Percentiles rank a stretch among this genome's conserved stretches.
phyloP scores from a whole-genome alignment of 768 basidiomycete genomes.

The Boletellus emodensis region DNA sequence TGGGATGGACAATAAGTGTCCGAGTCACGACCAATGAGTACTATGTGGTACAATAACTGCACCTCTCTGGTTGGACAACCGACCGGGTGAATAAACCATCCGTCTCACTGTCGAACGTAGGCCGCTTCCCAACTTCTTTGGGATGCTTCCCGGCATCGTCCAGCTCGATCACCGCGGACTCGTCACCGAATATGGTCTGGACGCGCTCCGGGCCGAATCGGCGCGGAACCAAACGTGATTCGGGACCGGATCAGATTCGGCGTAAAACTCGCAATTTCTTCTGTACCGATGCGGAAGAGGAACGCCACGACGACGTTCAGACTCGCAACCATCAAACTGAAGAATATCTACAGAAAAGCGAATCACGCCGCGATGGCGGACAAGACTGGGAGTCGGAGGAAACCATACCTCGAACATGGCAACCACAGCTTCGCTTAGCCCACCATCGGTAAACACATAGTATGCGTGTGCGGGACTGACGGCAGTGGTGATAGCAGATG shows the following conservation, averaged over 20 bases:
- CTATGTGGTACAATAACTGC: too few relatives aligned
- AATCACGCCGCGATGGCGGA: neutral
- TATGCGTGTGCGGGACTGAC: slow-evolving; percentile 2
- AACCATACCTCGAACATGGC: neutral
- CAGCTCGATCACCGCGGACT: neutral
- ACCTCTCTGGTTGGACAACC: neutral
- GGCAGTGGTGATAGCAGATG: slow-evolving; percentile 4
- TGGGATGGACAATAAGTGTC: too few relatives aligned
- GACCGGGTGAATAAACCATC: neutral
- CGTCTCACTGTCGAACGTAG: neutral
- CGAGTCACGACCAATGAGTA: too few relatives aligned
- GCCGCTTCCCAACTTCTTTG: neutral
- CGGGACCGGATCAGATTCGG: neutral
- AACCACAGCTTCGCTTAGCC: neutral
- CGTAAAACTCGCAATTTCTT: neutral
- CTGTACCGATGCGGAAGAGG: slow-evolving; percentile 6
- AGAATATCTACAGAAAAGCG: neutral
- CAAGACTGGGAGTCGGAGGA: too few relatives aligned
- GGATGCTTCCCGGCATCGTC: neutral
- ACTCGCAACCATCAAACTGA: slow-evolving; percentile 2
- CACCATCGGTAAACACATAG: slow-evolving; percentile 1
- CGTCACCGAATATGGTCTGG: neutral
- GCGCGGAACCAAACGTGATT: neutral
- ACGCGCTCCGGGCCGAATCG: neutral
- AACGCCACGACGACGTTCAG: slow-evolving; percentile 2